Evolutionary conservation across 257 asterid genomes (phyloP).

Genomic region (Euphrasia confusa): DNA sequence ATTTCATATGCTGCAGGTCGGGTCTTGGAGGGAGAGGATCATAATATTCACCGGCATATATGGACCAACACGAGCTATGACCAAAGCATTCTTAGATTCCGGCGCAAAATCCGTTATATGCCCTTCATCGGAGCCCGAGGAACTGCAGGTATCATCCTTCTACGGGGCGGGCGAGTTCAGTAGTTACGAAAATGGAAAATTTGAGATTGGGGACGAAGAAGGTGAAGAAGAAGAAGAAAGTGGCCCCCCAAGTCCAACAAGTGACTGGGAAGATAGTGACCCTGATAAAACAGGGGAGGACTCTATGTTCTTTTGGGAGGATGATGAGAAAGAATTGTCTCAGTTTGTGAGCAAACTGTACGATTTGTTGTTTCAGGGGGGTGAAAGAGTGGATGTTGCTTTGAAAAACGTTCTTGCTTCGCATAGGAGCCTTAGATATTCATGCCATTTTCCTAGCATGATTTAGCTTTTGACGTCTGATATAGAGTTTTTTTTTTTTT

Average conservation of each 20-base stretch:
- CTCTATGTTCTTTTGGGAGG: conserved; percentile 59
- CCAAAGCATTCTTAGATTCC: conserved; percentile 85
- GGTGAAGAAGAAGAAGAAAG: conserved; percentile 68
- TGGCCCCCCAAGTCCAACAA: conserved; percentile 62
- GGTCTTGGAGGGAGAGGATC: conserved; percentile 96
- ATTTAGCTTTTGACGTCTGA: conserved; percentile 23
- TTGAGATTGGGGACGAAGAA: conserved; percentile 92
- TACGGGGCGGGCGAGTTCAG: conserved; percentile 75
- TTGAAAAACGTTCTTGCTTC: conserved; percentile 51
- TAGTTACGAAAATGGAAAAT: conserved; percentile 64
- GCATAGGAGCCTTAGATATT: conserved; percentile 63
- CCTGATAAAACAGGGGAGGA: conserved; percentile 56
- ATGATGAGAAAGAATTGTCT: conserved; percentile 82
- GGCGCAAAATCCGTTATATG: conserved; percentile 95
- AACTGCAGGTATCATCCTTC: conserved; percentile 58
- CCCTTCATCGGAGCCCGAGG: conserved; percentile 90
- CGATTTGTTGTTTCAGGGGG: conserved; percentile 69
- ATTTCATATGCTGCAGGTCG: conserved; percentile 47
- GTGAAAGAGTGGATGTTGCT: conserved; percentile 59
- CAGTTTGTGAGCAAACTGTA: conserved; percentile 67
- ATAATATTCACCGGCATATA: conserved; percentile 78
- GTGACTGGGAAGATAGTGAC: conserved; percentile 96
- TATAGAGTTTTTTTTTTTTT: not conserved
- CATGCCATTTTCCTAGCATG: conserved; percentile 53
- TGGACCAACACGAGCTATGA: conserved; percentile 73